Conservation (phyloP, 2,329 filamentous ascomycete species). For the Penicillium sp. region DNA sequence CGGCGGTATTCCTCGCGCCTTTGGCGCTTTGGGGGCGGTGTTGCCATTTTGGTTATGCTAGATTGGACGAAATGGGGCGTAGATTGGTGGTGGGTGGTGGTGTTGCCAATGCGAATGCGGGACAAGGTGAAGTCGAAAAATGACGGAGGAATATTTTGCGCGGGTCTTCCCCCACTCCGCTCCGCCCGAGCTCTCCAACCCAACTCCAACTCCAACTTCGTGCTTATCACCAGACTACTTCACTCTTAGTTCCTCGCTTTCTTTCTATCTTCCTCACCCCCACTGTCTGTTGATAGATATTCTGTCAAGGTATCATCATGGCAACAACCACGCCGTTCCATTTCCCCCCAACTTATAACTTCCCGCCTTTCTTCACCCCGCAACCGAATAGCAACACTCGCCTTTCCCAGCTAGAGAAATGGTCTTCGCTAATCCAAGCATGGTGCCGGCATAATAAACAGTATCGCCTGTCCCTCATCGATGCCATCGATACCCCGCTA, state of each 20-base stretch:
- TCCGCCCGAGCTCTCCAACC: background rate
- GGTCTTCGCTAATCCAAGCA: slow-evolving; percentile 80
- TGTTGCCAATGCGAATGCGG: too few relatives aligned
- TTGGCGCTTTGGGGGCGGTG: slow-evolving; percentile 58
- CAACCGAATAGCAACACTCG: slow-evolving; percentile 52
- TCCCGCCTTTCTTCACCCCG: slow-evolving; percentile 59
- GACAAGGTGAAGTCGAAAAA: background rate
- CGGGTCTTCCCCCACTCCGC: slow-evolving; percentile 16
- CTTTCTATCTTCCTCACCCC: background rate
- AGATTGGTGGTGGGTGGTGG: too few relatives aligned
- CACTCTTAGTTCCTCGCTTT: slow-evolving; percentile 1
- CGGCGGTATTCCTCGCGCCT: slow-evolving; percentile 69
- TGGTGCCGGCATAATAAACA: slow-evolving; percentile 81
- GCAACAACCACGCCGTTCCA: slow-evolving; percentile 34
- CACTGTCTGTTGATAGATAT: background rate
- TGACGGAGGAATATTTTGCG: slow-evolving; percentile 22
- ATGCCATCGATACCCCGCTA: slow-evolving; percentile 62
- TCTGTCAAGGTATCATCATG: slow-evolving; percentile 2
- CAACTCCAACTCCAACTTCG: slow-evolving; percentile 5
- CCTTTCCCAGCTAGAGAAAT: slow-evolving; percentile 69
- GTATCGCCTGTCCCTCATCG: slow-evolving; percentile 72
- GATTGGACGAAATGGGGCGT: background rate
- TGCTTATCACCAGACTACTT: slow-evolving; percentile 3
- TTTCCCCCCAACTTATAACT: slow-evolving; percentile 50
- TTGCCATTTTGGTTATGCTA: slow-evolving; percentile 19